Evolutionary conservation across 495 filamentous ascomycete genomes (phyloP).

Genomic region (Lindgomyces ingoldianus): DNA sequence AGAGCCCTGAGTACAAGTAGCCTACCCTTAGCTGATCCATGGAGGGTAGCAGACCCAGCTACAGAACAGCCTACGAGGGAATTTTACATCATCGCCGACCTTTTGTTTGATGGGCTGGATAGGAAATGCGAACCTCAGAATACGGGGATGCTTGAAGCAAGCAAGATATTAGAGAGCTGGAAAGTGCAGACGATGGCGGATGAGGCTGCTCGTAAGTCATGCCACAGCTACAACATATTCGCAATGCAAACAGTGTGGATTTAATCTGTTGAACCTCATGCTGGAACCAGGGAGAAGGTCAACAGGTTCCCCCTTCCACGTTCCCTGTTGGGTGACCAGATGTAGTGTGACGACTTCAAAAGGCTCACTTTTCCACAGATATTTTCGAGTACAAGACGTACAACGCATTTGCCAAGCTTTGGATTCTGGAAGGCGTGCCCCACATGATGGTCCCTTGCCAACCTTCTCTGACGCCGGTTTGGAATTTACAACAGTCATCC

Average conservation of each 20-base stretch:
- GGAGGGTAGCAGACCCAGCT: slow-evolving; percentile 29
- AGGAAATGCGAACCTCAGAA: slow-evolving; percentile 29
- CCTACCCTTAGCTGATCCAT: slow-evolving; percentile 26
- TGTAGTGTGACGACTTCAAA: too few species aligned
- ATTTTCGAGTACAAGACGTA: slow-evolving; percentile 22
- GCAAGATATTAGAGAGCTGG: slow-evolving; percentile 31
- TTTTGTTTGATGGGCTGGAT: slow-evolving; percentile 33
- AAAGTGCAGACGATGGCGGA: slow-evolving; percentile 22
- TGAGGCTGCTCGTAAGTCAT: slow-evolving; percentile 32
- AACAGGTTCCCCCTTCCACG: too few species aligned
- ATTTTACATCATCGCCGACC: slow-evolving; percentile 34
- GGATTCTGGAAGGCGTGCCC: slow-evolving; percentile 32
- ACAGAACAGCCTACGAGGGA: slow-evolving; percentile 33
- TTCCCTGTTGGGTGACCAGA: too few species aligned
- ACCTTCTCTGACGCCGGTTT: slow-evolving; percentile 18
- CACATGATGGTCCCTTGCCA: slow-evolving; percentile 31
- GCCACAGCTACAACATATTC: too few species aligned
- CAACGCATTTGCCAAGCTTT: slow-evolving; percentile 21
- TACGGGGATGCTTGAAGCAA: slow-evolving; percentile 33
- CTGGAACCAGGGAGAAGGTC: too few species aligned
- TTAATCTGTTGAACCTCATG: too few species aligned
- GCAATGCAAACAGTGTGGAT: too few species aligned
- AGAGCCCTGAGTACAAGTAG: slow-evolving; percentile 31
- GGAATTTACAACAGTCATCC: slow-evolving; percentile 23
- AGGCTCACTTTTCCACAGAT: too few species aligned